Evolutionary conservation across 495 filamentous ascomycete genomes (phyloP), one percentile per base, ranked within the genome.

Genomic region (Mytilinidion resinicola): DNA sequence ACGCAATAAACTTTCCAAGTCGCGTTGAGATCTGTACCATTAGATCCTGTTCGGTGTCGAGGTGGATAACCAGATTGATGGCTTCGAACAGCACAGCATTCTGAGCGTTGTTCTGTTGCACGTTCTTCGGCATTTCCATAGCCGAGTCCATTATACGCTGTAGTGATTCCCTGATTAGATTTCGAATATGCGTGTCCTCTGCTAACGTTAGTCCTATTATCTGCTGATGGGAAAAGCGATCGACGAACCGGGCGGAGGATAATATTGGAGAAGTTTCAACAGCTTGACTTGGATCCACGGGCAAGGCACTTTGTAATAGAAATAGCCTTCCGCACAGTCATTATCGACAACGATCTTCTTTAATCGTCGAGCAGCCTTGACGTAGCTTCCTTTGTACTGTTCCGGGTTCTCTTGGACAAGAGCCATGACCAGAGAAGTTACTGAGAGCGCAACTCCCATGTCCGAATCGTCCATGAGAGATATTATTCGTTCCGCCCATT

Each of bases 51-150:
- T 99, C 95, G 5, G 92, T 96, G 63, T 97, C 95, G n/a, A 99
- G 83, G 62, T 97, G 95, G 55, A 99, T 99, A 57, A 95, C 91
- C 52, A 99, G 85, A 68, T 97, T 96, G 72, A 99, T 97, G 48
- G 91, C 95, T 76, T 99, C 95, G 62, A 99, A 99, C 0, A 99
- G 80, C 25, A 99, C 89, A 0, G 95, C 95, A 65, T 99, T 97
- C 67, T 97, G 95, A 0, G 95, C 95, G 73, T 99, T 99, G 70
- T 99, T 99, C 69, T 99, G 93, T 73, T 99, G 95, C 14, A 97
- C 95, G 63, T 99, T 97, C 75, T 97, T 99, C 11, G 89, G 92
- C 66, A 89, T 89, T 62, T 96, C 90, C 77, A 95, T 82, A 1
- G 93, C 93, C 36, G 86, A 73, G 66, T 96, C 87, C 67, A 99